These are phyloP conservation scores for Candida tallmaniae DNA, from an alignment of 805 yeast genomes.

Conservation along the genomic window DNA sequence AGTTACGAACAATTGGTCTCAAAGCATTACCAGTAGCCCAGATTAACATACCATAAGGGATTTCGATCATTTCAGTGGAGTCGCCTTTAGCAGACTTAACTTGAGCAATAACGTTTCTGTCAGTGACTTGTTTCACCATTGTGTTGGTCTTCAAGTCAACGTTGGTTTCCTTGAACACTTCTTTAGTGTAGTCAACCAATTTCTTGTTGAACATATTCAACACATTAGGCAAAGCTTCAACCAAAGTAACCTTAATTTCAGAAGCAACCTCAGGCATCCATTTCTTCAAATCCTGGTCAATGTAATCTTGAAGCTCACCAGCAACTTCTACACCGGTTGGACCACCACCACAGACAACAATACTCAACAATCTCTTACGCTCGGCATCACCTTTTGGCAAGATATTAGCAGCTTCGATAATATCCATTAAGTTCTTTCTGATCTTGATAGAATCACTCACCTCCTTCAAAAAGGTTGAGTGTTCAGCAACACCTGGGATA, in stretches of 20 bases:
- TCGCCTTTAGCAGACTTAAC: conserved; percentile 63
- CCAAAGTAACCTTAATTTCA: conserved; percentile 78
- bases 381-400: conserved; percentile 73
- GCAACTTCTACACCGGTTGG: conserved; percentile 99
- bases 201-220: conserved; percentile 68
- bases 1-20: conserved; percentile 64
- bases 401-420: conserved; percentile 82
- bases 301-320: conserved; percentile 92
- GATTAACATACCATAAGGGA: conserved; percentile 89
- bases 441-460: conserved; percentile 82
- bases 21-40: conserved; percentile 99
- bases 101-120: conserved; percentile 63
- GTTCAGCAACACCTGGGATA: conserved; percentile 87
- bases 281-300: conserved; percentile 81
- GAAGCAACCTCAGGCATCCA: conserved; percentile 84
- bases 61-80: conserved; percentile 48
- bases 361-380: conserved; percentile 77
- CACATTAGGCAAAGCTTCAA: conserved; percentile 90
- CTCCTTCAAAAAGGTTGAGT: conserved; percentile 87
- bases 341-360: conserved; percentile 97
- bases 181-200: conserved; percentile 73
- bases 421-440: conserved; percentile 76
- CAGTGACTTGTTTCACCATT: conserved; percentile 82
- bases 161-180: conserved; percentile 61
- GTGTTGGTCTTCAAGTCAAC: conserved; percentile 78